Conservation (phyloP, 257 asterid species). For the Lycium ferocissimum region DNA sequence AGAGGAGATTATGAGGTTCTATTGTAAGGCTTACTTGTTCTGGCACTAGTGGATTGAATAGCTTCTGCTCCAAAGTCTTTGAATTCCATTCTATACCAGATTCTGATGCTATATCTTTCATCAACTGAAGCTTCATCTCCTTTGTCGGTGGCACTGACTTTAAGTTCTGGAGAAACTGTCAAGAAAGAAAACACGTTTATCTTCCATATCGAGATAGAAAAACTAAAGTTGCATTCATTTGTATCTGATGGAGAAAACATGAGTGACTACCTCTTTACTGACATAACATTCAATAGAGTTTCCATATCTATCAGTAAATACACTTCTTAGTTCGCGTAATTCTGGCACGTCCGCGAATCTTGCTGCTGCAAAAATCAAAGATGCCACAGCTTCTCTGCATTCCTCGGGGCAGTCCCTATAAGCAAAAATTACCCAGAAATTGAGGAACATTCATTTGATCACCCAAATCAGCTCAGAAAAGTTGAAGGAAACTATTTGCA, state of each 20-base stretch:
- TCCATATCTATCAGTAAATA: slow-evolving; percentile 72
- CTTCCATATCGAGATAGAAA: not conserved
- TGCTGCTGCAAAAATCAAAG: slow-evolving; percentile 87
- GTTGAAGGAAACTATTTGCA: not conserved
- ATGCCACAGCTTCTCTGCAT: slow-evolving; percentile 81
- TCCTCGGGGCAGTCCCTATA: slow-evolving; percentile 93
- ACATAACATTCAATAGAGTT: slow-evolving; percentile 54
- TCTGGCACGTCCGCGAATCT: slow-evolving; percentile 92
- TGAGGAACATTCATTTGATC: not conserved
- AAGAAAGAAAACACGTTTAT: slow-evolving; percentile 17
- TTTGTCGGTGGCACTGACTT: slow-evolving; percentile 54
- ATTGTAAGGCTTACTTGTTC: slow-evolving; percentile 46
- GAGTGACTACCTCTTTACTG: slow-evolving; percentile 62
- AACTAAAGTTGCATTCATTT: not conserved
- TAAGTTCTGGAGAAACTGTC: slow-evolving; percentile 69
- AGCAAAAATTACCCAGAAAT: not conserved
- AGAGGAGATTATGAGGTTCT: not conserved
- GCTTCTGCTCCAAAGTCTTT: slow-evolving; percentile 70
- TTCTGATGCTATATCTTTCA: slow-evolving; percentile 76
- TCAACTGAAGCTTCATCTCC: slow-evolving; percentile 67
- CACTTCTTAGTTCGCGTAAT: slow-evolving; percentile 69
- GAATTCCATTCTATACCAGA: slow-evolving; percentile 65
- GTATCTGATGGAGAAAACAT: not conserved
- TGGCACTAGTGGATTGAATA: slow-evolving; percentile 45
- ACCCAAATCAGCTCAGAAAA: not conserved